Conservation (phyloP, 306 rosid species). For the Elaeagnus macrophylla region DNA sequence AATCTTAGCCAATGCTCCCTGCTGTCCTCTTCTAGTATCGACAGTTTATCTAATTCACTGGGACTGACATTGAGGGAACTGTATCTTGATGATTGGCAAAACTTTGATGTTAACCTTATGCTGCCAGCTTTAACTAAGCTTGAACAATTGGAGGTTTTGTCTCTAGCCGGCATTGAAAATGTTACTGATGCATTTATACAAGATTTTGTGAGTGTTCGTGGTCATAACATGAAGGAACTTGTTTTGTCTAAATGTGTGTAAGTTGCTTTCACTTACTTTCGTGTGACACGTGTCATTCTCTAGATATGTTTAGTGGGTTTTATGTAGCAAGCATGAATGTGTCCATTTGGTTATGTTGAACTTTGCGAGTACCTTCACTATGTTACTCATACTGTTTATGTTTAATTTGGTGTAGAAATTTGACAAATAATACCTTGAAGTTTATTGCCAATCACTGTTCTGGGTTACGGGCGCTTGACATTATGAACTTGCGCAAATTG, state of each 20-base stretch:
- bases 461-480: no score
- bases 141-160: slow-evolving; percentile 56
- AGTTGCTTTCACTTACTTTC: slow-evolving; percentile 21
- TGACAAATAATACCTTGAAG: no score
- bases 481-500: no score
- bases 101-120: slow-evolving; percentile 32
- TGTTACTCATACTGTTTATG: slow-evolving; percentile 13
- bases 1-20: slow-evolving; percentile 85
- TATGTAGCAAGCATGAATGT: background rate
- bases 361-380: slow-evolving; percentile 4
- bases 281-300: background rate
- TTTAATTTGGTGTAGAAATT: slow-evolving; percentile 35
- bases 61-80: slow-evolving; percentile 62
- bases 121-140: slow-evolving; percentile 46
- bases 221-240: slow-evolving; percentile 68
- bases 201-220: slow-evolving; percentile 31
- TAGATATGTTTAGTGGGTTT: background rate
- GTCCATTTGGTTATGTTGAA: slow-evolving; percentile 3
- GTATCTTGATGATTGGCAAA: slow-evolving; percentile 61
- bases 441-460: no score
- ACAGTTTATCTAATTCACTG: slow-evolving; percentile 43
- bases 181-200: slow-evolving; percentile 45
- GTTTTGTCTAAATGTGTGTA: slow-evolving; percentile 64
- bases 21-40: slow-evolving; percentile 47
- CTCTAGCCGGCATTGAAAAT: slow-evolving; percentile 51